Evolutionary conservation across 1,139 yeast genomes (phyloP), one percentile per base, ranked within the genome.

Genomic region (Suhomyces maxii): DNA sequence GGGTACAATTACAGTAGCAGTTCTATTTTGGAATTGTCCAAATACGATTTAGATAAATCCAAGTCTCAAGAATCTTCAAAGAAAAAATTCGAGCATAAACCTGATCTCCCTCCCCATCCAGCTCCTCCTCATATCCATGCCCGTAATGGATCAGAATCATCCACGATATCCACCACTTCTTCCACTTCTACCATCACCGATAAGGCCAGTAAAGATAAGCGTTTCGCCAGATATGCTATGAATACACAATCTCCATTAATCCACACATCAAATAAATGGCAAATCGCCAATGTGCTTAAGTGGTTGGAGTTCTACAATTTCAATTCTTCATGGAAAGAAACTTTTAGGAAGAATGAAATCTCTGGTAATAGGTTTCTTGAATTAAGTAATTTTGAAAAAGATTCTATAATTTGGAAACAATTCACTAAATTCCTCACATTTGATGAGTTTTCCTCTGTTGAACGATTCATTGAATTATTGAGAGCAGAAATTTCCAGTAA

Each of bases 301-400:
- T 90, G 96, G 96, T 71, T 90, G 28, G 84, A 79, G 12, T 56
- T 63, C 18, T 77, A 89, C 60, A 76, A 79, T 32, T 90, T 90
- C 64, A 86, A 87, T 52, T 77, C 76, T 6, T 75, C 84, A 10
- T 90, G 97, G 97, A 71, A 77, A 30, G 80, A 74, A 9, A 77
- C 84, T 9, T 86, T 89, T 61, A 69, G 69, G 34, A 71, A 75
- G 39, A 77, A 83, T 52, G 82, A 82, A 47, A 73, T 89, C 2
- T 71, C 76, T 6, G 91, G 93, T 0, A 77, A 80, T 43, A 69
- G 79, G 34, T 89, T 89, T 57, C 66, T 89, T 26, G 83, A 81
- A 46, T 69, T 90, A 52, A 79, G 83, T 37, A 88, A 84, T 45
- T 86, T 86, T 60, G 89, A 84, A 60, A 71, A 54, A 60, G 77